Evolutionary conservation across 108 stramenopile species (phyloP), one percentile per base, ranked within the genome.

Genomic region (Cyclotella sp.): DNA sequence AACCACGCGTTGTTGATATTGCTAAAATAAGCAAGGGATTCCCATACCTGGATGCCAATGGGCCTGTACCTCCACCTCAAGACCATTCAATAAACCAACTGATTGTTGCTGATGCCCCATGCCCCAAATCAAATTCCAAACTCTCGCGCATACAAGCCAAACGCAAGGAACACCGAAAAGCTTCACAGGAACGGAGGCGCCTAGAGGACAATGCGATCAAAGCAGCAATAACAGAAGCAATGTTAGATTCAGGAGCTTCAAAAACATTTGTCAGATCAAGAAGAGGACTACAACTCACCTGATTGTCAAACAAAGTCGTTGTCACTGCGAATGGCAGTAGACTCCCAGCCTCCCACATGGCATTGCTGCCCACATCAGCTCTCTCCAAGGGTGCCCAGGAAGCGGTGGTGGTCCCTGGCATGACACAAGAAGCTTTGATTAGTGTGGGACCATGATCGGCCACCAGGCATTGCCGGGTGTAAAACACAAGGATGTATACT

Each of bases 1-100:
- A 18, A 51, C 67, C 45, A 21, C 46, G 67, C 11, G 39, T 22
- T 45, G 67, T 68, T 26, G 44, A 49, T 68, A 49, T 68, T 47
- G 49, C 45, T 68, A 68, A 68, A 68, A 13, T 68, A 68, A 68
- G 16, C 21, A 47, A 68, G 67, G 34, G 67, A 41, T 68, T 68
- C 67, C 45, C 67, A 10, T 45, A 45, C 44, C 44, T 45, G 19
- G 19, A 9, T 18, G 54, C 44, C 44, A 45, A 45, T 45, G 44
- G 13, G 13, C 44, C 13, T 13, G 11, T 45, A 13, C 44, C 44
- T 13, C 44, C 44, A 45, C 44, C 44, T 13, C 9, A n/a, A n/a
- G n/a, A n/a, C n/a, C n/a, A n/a, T n/a, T n/a, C n/a, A n/a, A n/a
- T n/a, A n/a, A n/a, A n/a, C n/a, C n/a, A n/a, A n/a, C n/a, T n/a